Conservation (phyloP, 2,329 filamentous ascomycete species). For the Rasamsonia emersonii region DNA sequence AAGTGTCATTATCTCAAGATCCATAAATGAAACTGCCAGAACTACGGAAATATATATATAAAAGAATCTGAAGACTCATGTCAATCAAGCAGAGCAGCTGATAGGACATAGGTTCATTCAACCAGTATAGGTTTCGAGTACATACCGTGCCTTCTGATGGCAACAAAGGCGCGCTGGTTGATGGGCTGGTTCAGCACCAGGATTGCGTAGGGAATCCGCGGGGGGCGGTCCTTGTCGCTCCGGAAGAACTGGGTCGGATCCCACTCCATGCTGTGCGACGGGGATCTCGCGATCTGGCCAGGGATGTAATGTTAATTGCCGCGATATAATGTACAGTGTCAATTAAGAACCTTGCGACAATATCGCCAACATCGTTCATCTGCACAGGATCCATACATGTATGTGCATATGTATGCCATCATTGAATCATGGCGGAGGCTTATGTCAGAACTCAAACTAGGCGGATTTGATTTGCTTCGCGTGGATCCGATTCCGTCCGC, state of each 20-base stretch:
- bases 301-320: no score
- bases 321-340: no score
- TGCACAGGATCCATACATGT: no score
- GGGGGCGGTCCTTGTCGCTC: conserved; percentile 12
- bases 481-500: no score
- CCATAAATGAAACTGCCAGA: neutral
- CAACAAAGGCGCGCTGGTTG: conserved; percentile 31
- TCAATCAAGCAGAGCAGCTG: conserved; percentile 1
- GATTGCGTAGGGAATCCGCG: conserved; percentile 37
- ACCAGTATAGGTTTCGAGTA: no score
- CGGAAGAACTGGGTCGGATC: conserved; percentile 34
- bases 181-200: conserved; percentile 57
- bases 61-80: neutral
- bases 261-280: no score
- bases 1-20: neutral
- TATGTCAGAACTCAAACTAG: no score
- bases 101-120: conserved; percentile 4
- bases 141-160: conserved; percentile 29
- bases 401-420: no score
- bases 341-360: no score
- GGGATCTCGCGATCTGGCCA: no score
- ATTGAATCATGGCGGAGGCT: no score
- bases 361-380: conserved; percentile 1
- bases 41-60: neutral
- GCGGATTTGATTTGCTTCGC: no score